Base-by-base conservation (phyloP, 2,329 filamentous ascomycete genomes). In the Fusarium sp. region DNA sequence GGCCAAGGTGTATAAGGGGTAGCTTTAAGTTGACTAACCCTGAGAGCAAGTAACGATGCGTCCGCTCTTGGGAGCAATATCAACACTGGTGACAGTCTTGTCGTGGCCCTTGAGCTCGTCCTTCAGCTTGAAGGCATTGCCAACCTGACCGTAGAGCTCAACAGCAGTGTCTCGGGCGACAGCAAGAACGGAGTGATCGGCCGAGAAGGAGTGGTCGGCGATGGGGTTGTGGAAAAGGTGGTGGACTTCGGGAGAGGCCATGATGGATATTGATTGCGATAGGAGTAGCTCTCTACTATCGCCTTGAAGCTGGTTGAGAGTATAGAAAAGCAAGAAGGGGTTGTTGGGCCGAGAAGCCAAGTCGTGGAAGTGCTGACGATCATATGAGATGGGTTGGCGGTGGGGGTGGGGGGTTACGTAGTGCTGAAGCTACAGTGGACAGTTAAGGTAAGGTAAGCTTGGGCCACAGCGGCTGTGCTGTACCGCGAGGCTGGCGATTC, bases 41-140 rank as follows among this genome's bases (percentile, higher is more conserved):
- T 99, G 96, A 23, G 95, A 97, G 83, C 95, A 99, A 55, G 96
- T 97, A 35, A 99, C 96, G 75, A 99, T 99, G 77, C 93, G 93
- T 58, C 96, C 95, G 71, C 89, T 95, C 66, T 88, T 88, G 19
- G 94, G 92, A 3, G 96, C 95, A 82, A 99, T 97, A 76, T 99
- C 96, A 23, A 99, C 93, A 73, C 96, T 91, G 3, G 96, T 99
- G 51, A 99, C 93, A 2, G 90, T 94, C 84, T 99, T 99, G 80
- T 99, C 96, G 76, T 99, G 96, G 44, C 94, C 96, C 77, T 94
- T 96, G 62, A 99, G 86, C 82, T 97, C 93, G 79, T 98, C 94
- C 78, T 95, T 90, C 70, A 97, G 84, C 78, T 89, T 89, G 82
- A 94, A 97, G 70, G 89, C 87, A 75, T 83, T 88, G 76, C 92